Evolutionary conservation across 2,329 filamentous ascomycete genomes (phyloP).

Genomic region (Coleophoma cylindrospora): DNA sequence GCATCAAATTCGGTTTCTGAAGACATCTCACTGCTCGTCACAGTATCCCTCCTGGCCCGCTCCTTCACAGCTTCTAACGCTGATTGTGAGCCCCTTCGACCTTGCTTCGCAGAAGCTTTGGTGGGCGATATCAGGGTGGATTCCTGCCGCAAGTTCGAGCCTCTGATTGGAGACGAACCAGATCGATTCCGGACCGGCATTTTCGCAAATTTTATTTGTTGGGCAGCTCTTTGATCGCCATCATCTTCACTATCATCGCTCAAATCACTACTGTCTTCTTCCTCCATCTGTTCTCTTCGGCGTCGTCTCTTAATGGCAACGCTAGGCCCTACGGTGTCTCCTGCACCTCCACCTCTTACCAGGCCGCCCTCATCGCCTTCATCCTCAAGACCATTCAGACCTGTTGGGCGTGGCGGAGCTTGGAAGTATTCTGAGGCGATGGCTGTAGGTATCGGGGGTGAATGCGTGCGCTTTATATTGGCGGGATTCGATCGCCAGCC

Average conservation of each 20-base stretch:
- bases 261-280: conserved; percentile 81
- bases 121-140: conserved; percentile 72
- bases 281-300: conserved; percentile 64
- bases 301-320: conserved; percentile 62
- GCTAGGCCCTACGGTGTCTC: conserved; percentile 63
- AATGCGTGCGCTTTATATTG: conserved; percentile 78
- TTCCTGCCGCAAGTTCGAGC: conserved; percentile 54
- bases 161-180: conserved; percentile 80
- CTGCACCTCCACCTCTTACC: conserved; percentile 61
- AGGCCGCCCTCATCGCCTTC: conserved; percentile 62
- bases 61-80: conserved; percentile 66
- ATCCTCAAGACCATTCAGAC: conserved; percentile 59
- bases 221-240: conserved; percentile 65
- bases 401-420: conserved; percentile 55
- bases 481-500: conserved; percentile 73
- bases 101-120: conserved; percentile 30
- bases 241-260: conserved; percentile 83
- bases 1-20: conserved; percentile 76
- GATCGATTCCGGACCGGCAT: conserved; percentile 85
- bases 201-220: conserved; percentile 94
- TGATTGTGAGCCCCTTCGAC: conserved; percentile 65
- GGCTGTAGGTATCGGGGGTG: conserved; percentile 78
- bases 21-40: conserved; percentile 78
- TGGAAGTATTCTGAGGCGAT: conserved; percentile 83
- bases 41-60: conserved; percentile 66